Base-by-base conservation (phyloP, 2,329 filamentous ascomycete species). In the Pseudocercospora pini-densiflorae region DNA sequence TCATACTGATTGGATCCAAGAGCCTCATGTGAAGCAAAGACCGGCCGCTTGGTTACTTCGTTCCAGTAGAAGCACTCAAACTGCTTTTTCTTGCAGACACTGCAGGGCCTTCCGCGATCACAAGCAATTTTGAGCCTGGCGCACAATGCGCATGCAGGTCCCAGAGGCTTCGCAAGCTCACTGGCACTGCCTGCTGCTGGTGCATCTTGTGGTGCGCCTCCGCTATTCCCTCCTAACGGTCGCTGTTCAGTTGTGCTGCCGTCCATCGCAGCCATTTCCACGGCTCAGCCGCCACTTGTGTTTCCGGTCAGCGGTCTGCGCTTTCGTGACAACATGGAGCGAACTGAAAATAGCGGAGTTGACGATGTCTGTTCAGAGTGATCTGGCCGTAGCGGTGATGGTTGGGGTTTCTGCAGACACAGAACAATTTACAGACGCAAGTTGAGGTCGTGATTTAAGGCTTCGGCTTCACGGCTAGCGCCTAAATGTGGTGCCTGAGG, bases 61-160 rank as follows among this genome's bases (percentile, higher is more conserved):
- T 58, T 58, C 55, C 29, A 40, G 31, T 58, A 58, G 19, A 58
- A 58, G 55, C 55, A 58, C n/a, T 58, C 55, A 19, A 43, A 43
- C n/a, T 10, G n/a, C 12, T 36, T 23, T 27, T 31, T 36, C 14
- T 10, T 14, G 33, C 55, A 58, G 55, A 9, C 19, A 12, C 31
- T 23, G 33, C 55, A 58, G 12, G 55, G 55, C 12, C 19, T 36
- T 14, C 55, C 55, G 55, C 31, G 55, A 24, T 58, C 55, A 19
- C 55, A 58, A 27, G 19, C 31, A 33, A 58, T 43, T 36, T 58
- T 58, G 31, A 19, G 29, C 23, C 31, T 36, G 14, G 14, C 14
- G 23, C 55, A 58, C 24, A 58, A 14, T 3, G 31, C 55, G 24
- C 55, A 58, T 40, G 31, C 16, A 36, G 29, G 55, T 3, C 31